Evolutionary conservation across 1,284 basidiomycete species (phyloP), one percentile per base, ranked within the genome.

Genomic region (Salmacisia buchloeana): DNA sequence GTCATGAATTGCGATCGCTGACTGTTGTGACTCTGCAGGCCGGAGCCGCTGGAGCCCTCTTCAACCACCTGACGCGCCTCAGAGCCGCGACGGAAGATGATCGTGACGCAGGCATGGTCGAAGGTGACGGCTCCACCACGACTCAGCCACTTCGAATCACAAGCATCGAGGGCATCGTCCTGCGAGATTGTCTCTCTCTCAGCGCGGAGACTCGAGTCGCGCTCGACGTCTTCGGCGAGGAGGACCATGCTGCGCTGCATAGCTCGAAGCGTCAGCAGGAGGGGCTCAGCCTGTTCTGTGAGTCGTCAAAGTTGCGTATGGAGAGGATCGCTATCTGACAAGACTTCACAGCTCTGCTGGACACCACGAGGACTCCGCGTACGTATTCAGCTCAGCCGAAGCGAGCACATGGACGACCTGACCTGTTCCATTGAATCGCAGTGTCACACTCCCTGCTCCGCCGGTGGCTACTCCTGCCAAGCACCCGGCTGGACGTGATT

Each of bases 401-500:
- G 18, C 45, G 21, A 36, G 6, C 1, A 54, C 60, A 12, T 1
- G 12, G 33, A 12, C 2, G 13, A 29, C 21, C 6, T 45, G n/a
- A 29, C 12, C 25, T 34, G n/a, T n/a, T n/a, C n/a, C n/a, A n/a
- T 29, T 41, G 12, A 12, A 35, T 45, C 12, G 2, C 5, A 59
- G 57, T 41, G 9, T 35, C 21, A 9, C 57, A 25, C 21, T 23
- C 29, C 10, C 25, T 66, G 2, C 33, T 66, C 12, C 43, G 58
- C 3, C 56, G 61, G 3, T 66, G 65, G 65, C 57, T 63, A 5
- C 33, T 60, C 2, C 59, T 66, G 21, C 65, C 65, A 5, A 57
- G 31, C 31, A 41, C 33, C 25, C 23, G 27, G 4, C 31, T 66
- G 9, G n/a, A 15, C 7, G 13, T 60, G 12, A 27, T 66, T 27